Conservation (phyloP, 2,329 filamentous ascomycete species). For the Nemania diffusa region DNA sequence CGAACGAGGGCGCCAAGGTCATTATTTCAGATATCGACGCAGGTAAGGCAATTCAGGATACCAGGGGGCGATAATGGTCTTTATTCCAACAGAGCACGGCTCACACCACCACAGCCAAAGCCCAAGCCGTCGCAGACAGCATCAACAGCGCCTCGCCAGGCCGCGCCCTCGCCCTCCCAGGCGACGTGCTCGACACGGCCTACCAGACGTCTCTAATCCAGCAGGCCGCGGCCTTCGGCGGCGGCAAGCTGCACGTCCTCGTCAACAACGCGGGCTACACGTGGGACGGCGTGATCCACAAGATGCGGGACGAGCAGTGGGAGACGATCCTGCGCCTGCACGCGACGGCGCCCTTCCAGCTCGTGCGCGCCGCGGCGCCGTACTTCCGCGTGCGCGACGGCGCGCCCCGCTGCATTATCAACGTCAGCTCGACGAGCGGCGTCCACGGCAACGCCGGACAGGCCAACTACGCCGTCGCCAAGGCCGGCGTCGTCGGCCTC, state of each 20-base stretch:
- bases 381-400: slow-evolving; percentile 90
- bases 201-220: slow-evolving; percentile 80
- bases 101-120: slow-evolving; percentile 66
- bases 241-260: slow-evolving; percentile 89
- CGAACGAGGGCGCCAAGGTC: slow-evolving; percentile 88
- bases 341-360: slow-evolving; percentile 85
- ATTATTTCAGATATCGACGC: slow-evolving; percentile 85
- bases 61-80: too few species aligned
- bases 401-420: slow-evolving; percentile 81
- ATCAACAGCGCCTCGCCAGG: slow-evolving; percentile 78
- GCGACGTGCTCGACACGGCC: slow-evolving; percentile 77
- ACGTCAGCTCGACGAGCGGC: slow-evolving; percentile 84
- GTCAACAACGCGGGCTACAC: slow-evolving; percentile 94
- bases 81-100: background rate
- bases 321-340: slow-evolving; percentile 87
- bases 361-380: slow-evolving; percentile 81
- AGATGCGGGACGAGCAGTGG: slow-evolving; percentile 93
- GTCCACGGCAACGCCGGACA: slow-evolving; percentile 91
- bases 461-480: slow-evolving; percentile 86
- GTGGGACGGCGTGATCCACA: slow-evolving; percentile 93
- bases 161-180: slow-evolving; percentile 76
- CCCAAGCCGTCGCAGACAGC: slow-evolving; percentile 70
- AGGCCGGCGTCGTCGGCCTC: slow-evolving; percentile 83
- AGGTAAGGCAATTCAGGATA: slow-evolving; percentile 61
- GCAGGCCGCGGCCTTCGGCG: slow-evolving; percentile 80